Evolutionary conservation across 2,329 filamentous ascomycete species (phyloP).

Genomic region (Sporothrix sp.): DNA sequence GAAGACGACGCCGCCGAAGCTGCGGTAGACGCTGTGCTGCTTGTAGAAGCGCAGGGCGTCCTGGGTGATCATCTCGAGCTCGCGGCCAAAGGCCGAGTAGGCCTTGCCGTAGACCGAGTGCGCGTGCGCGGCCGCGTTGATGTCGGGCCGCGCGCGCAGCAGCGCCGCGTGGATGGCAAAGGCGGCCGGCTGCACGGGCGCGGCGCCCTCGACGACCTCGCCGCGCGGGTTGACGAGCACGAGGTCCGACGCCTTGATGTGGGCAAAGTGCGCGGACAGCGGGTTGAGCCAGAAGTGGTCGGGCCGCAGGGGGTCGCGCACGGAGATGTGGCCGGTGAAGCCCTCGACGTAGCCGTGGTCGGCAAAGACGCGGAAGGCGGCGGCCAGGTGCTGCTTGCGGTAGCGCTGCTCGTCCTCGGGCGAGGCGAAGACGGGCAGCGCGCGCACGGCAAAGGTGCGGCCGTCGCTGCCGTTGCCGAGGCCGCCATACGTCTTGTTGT

Average conservation of each 20-base stretch:
- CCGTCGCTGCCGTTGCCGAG: conserved; percentile 4
- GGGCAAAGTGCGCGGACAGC: conserved; percentile 54
- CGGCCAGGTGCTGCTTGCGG: conserved; percentile 46
- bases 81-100: conserved; percentile 53
- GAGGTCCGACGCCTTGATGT: conserved; percentile 59
- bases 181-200: conserved; percentile 55
- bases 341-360: conserved; percentile 51
- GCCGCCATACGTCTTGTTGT: conserved; percentile 1
- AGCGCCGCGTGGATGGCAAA: conserved; percentile 61
- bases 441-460: conserved; percentile 24
- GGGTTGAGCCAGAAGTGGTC: conserved; percentile 36
- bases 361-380: conserved; percentile 50
- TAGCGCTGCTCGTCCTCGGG: conserved; percentile 44
- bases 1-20: conserved; percentile 42
- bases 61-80: conserved; percentile 59
- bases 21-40: conserved; percentile 52
- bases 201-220: conserved; percentile 52
- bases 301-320: conserved; percentile 23
- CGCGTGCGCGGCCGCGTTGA: conserved; percentile 57
- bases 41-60: conserved; percentile 55
- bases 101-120: conserved; percentile 56
- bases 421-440: conserved; percentile 43
- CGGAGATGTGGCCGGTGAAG: conserved; percentile 50
- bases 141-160: conserved; percentile 53
- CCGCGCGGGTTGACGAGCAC: conserved; percentile 53